A percentile compares a stretch with the other conserved stretches of the same genome.
Conservation (phyloP, 495 filamentous ascomycete species). For the Xylaria palmicola region DNA sequence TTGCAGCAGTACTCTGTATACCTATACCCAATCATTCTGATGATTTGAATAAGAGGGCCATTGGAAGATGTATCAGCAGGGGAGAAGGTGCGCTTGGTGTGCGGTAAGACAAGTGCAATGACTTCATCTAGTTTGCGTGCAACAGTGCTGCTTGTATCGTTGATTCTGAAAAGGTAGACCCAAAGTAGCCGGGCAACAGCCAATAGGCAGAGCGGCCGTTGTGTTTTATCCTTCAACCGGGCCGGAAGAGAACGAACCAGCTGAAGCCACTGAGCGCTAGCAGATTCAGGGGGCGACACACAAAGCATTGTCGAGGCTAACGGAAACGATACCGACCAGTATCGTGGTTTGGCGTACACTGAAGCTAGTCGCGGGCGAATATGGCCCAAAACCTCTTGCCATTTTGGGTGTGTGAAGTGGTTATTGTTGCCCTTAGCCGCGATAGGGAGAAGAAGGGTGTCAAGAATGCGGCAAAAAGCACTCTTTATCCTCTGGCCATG, state of each 20-base stretch:
- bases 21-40: slow-evolving; percentile 92
- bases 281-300: slow-evolving; percentile 79
- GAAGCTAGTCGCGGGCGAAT: slow-evolving; percentile 72
- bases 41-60: slow-evolving; percentile 88
- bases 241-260: slow-evolving; percentile 71
- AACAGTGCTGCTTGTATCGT: slow-evolving; percentile 63
- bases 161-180: slow-evolving; percentile 87
- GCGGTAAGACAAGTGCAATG: slow-evolving; percentile 73
- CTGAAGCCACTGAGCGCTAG: slow-evolving; percentile 81
- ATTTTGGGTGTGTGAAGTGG: slow-evolving; percentile 74
- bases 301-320: slow-evolving; percentile 82
- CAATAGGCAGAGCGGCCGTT: slow-evolving; percentile 78
- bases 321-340: slow-evolving; percentile 86
- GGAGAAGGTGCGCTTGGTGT: slow-evolving; percentile 71
- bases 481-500: slow-evolving; percentile 88
- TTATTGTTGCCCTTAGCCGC: slow-evolving; percentile 70
- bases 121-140: slow-evolving; percentile 85
- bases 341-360: slow-evolving; percentile 85
- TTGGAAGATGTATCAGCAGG: slow-evolving; percentile 77
- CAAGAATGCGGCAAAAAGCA: slow-evolving; percentile 88
- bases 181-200: slow-evolving; percentile 90
- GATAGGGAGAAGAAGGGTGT: slow-evolving; percentile 83
- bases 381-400: slow-evolving; percentile 77
- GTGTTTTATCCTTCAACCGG: slow-evolving; percentile 77
- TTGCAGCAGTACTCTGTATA: slow-evolving; percentile 91